Evolutionary conservation across 1,284 basidiomycete species (phyloP), one percentile per base, ranked within the genome.

Genomic region (Serendipita sp.): DNA sequence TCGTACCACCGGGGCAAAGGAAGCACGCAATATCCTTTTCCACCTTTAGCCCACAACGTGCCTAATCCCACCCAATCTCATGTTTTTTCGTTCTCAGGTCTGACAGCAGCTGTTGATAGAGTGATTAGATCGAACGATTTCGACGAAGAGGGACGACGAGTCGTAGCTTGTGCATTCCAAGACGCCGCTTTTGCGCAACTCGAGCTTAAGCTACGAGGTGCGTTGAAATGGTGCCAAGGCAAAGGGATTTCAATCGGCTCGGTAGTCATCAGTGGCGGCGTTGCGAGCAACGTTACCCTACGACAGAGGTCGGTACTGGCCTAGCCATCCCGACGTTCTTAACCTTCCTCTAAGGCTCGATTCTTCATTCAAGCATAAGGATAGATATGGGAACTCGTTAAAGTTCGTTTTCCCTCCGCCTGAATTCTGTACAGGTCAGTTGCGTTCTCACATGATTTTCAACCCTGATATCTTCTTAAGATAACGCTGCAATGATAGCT

Each of bases 401-500:
- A 0, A 70, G 82, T 13, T 67, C 60, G 69, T 80, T 49, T 92
- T 80, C 72, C 92, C 92, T 6, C 91, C 92, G 0, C 76, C 83
- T 0, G 70, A 77, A 1, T 74, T 94, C 1, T 95, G 93, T 70
- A 95, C 92, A 68, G 91, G 91, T 89, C 63, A 17, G 35, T 15
- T 12, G 10, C 12, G 30, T 5, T 15, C 22, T 34, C 35, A 6
- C 30, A n/a, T 60, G 12, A 22, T 53, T 58, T 55, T 6, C 30
- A 3, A 60, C 65, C 2, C 64, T 17, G 26, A 29, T 32, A 17
- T 53, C 62, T 26, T 6, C 64, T 15, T n/a, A 66, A 92, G 93
- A 96, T 69, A 97, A 96, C 70, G 93, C 93, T 0, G 93, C 84
- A 1, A 97, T 97, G 93, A 90, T 97, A 66, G 93, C 81, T 1